Evolutionary conservation across 495 filamentous ascomycete genomes (phyloP).

Genomic region (Aspergillus sparsus): DNA sequence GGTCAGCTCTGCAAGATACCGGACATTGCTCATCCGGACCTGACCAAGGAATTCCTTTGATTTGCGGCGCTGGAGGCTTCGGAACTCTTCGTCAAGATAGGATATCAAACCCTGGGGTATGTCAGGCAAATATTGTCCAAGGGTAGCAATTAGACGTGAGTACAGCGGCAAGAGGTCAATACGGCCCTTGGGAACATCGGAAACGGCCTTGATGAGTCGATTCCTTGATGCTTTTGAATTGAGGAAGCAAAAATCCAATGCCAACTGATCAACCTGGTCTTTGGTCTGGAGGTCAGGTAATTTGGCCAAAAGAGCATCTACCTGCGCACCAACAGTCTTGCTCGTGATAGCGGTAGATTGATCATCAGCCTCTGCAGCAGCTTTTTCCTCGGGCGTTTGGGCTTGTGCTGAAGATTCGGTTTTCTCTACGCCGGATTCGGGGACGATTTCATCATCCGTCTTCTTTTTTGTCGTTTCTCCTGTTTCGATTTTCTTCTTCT

Average conservation of each 20-base stretch:
- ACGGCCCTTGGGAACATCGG: constrained; percentile 91
- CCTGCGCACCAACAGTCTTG: constrained; percentile 95
- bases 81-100: constrained; percentile 95
- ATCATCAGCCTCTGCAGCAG: constrained; percentile 66
- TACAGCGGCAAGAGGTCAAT: constrained; percentile 90
- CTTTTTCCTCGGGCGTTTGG: constrained; percentile 50
- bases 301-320: constrained; percentile 84
- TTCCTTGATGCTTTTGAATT: constrained; percentile 98
- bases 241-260: constrained; percentile 95
- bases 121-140: constrained; percentile 91
- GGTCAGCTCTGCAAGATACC: constrained; percentile 94
- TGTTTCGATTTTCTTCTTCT: constrained; percentile 84
- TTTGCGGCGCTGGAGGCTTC: constrained; percentile 96
- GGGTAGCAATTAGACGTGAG: constrained; percentile 87
- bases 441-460: constrained; percentile 35
- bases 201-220: constrained; percentile 85
- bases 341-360: constrained; percentile 92
- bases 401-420: constrained; percentile 25
- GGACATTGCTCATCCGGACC: constrained; percentile 90
- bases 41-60: constrained; percentile 96
- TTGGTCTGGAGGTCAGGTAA: constrained; percentile 89
- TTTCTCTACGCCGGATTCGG: constrained; percentile 35
- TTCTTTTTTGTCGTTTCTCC: constrained; percentile 67
- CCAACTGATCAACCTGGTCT: constrained; percentile 86
- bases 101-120: constrained; percentile 88